Conservation (phyloP, 176 grass and related monocot genomes). For the Lolium rigidum region DNA sequence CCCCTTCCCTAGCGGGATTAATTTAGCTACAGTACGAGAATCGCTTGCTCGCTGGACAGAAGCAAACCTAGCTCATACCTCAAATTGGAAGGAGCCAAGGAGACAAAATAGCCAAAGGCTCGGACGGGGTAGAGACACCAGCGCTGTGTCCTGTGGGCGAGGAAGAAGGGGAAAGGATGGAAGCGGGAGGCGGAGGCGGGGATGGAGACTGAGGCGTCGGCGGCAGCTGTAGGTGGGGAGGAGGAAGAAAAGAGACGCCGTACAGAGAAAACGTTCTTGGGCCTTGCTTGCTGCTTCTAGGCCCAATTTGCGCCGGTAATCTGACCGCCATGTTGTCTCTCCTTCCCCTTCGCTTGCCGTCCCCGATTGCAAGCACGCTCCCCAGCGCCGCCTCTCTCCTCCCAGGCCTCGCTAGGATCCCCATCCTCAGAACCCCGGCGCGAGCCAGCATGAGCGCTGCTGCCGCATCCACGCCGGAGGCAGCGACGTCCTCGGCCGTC, state of each 20-base stretch:
- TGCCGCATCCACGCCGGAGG: not conserved
- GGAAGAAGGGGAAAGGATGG: too few species aligned
- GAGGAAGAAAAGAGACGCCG: not conserved
- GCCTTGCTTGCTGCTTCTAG: not conserved
- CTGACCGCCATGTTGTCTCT: conserved; percentile 16
- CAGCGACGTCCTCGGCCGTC: not conserved
- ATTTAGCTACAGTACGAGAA: not conserved
- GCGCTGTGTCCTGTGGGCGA: too few species aligned
- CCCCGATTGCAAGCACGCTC: conserved; percentile 11
- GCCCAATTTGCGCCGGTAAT: not conserved
- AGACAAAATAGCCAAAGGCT: not conserved
- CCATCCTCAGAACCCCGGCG: conserved; percentile 19
- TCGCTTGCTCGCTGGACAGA: not conserved
- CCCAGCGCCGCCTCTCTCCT: conserved; percentile 36
- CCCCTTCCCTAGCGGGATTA: not conserved
- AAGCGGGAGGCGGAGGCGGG: not conserved
- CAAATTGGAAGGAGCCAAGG: not conserved
- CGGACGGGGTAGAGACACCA: too few species aligned
- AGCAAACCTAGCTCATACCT: not conserved
- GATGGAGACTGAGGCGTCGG: not conserved
- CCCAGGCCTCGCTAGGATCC: conserved; percentile 14
- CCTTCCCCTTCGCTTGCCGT: conserved; percentile 39
- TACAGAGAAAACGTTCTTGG: not conserved
- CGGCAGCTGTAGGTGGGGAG: not conserved
- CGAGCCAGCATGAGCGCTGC: conserved; percentile 46